Conservation (phyloP, 208 protist species). For the Willaertia magna region DNA sequence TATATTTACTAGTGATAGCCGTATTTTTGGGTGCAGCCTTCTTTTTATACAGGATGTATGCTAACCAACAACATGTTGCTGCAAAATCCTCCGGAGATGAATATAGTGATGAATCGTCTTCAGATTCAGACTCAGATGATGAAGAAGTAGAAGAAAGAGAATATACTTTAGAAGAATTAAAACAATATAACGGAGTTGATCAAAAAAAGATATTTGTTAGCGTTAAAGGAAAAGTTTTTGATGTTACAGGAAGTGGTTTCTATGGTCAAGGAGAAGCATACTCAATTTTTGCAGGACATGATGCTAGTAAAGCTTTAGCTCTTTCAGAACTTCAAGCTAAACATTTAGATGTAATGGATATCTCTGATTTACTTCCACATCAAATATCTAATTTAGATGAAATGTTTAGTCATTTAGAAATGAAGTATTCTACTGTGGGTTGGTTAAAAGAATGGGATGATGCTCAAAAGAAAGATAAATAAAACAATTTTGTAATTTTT, state of each 20-base stretch:
- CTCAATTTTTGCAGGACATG: neutral
- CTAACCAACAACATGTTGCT: neutral
- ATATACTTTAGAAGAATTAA: neutral
- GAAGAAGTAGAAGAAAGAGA: neutral
- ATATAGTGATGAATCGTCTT: neutral
- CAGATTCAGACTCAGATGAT: neutral
- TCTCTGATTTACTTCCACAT: neutral
- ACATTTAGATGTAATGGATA: neutral
- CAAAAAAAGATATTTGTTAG: neutral
- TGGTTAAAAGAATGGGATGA: slow-evolving; percentile 1
- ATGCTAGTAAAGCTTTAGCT: neutral
- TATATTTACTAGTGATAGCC: neutral
- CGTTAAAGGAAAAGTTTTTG: neutral
- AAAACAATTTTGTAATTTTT: too few relatives aligned
- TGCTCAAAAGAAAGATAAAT: neutral
- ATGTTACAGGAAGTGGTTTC: neutral
- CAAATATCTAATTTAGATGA: neutral
- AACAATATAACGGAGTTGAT: neutral
- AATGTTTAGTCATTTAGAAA: neutral
- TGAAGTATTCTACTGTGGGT: neutral
- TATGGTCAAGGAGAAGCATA: neutral
- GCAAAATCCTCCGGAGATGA: neutral
- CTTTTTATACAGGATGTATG: neutral
- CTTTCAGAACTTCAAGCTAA: neutral
- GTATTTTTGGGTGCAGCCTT: neutral